Percentiles rank a stretch among this genome's conserved stretches.
These are phyloP conservation scores for Cercophora newfieldiana DNA, from an alignment of 495 filamentous ascomycete genomes.

Conservation along the genomic window DNA sequence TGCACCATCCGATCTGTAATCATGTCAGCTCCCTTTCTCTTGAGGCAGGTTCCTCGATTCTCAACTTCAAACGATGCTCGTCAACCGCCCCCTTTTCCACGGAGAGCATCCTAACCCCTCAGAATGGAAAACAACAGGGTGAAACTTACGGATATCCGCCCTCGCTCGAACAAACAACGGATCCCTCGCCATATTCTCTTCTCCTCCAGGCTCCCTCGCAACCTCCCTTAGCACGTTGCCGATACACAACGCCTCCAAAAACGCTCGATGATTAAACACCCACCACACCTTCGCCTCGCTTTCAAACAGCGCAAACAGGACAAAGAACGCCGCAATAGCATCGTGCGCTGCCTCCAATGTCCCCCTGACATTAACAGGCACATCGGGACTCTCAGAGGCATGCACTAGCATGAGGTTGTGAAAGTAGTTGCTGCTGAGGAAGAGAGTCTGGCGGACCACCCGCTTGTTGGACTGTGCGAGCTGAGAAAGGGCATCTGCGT, in stretches of 20 bases:
- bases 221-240: constrained; percentile 47
- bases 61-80: no score
- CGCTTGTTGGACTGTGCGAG: constrained; percentile 56
- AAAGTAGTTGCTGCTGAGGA: constrained; percentile 69
- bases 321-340: constrained; percentile 63
- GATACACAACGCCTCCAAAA: constrained; percentile 63
- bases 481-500: constrained; percentile 50
- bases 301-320: constrained; percentile 62
- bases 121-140: not conserved
- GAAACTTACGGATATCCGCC: constrained; percentile 54
- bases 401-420: constrained; percentile 74
- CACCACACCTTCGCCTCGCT: constrained; percentile 72
- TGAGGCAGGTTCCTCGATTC: no score
- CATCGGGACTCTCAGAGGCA: constrained; percentile 57
- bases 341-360: constrained; percentile 70
- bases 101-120: no score
- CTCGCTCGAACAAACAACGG: constrained; percentile 56
- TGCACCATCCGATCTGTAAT: constrained; percentile 55
- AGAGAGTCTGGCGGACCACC: constrained; percentile 65
- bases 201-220: constrained; percentile 32
- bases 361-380: constrained; percentile 61
- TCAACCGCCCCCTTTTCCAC: constrained; percentile 14
- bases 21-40: not conserved
- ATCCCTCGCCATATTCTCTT: constrained; percentile 44
- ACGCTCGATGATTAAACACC: constrained; percentile 74